Percentiles rank a stretch among this genome's conserved stretches.
phyloP scores from a whole-genome alignment of 495 filamentous ascomycete genomes.

The Platismatia glauca region DNA sequence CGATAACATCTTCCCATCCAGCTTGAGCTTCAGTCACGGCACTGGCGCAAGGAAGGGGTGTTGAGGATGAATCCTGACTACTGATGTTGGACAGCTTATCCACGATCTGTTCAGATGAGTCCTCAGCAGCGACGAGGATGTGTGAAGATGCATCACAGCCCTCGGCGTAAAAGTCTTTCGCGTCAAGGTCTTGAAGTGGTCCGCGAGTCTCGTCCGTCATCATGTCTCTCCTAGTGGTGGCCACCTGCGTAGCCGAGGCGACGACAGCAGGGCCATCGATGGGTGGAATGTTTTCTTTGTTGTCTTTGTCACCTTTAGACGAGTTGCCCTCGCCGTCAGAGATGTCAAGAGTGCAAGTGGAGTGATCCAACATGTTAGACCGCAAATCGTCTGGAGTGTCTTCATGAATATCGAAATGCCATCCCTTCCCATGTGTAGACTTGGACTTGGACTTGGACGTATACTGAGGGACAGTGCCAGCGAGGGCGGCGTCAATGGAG shows the following conservation, averaged over 20 bases:
- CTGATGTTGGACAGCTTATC: constrained; percentile 24
- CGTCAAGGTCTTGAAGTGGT: constrained; percentile 61
- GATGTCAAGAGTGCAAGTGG: constrained; percentile 78
- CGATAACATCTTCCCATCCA: constrained; percentile 17
- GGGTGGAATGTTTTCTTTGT: constrained; percentile 78
- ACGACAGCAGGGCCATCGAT: constrained; percentile 18
- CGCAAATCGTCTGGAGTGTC: constrained; percentile 82
- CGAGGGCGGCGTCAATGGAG: constrained; percentile 70
- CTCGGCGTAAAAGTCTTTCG: constrained; percentile 62
- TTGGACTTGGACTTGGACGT: constrained; percentile 29
- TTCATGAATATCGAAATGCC: constrained; percentile 94
- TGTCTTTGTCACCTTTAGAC: constrained; percentile 36
- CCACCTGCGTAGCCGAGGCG: constrained; percentile 4
- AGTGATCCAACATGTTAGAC: constrained; percentile 85
- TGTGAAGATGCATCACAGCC: constrained; percentile 55
- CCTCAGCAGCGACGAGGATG: constrained; percentile 50
- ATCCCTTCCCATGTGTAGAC: constrained; percentile 32
- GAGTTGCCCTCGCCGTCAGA: constrained; percentile 48
- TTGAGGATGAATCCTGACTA: constrained; percentile 9
- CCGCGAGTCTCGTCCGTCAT: constrained; percentile 50
- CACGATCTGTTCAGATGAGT: constrained; percentile 28
- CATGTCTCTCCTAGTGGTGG: constrained; percentile 28
- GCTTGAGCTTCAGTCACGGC: constrained; percentile 4
- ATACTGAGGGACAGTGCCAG: constrained; percentile 40
- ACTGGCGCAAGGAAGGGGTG: background rate